Evolutionary conservation across 2,329 filamentous ascomycete genomes (phyloP).

Genomic region (Diaporthe capsici): DNA sequence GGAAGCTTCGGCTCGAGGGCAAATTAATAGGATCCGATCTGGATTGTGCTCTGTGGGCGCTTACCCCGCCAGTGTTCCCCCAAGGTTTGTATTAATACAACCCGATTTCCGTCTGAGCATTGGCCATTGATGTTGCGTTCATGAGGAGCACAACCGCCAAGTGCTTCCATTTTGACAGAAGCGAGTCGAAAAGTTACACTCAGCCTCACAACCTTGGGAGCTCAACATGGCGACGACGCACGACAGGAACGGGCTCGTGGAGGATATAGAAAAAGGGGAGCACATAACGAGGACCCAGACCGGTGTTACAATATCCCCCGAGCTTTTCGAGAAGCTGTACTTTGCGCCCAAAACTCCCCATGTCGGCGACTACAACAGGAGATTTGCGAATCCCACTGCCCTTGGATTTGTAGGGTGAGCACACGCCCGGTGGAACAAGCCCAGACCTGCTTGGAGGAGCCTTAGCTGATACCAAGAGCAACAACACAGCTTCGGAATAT

Average conservation of each 20-base stretch:
- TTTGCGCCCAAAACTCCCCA: constrained; percentile 55
- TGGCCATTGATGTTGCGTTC: not conserved
- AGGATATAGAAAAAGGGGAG: constrained; percentile 54
- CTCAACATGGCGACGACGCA: not conserved
- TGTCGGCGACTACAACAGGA: constrained; percentile 52
- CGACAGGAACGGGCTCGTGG: constrained; percentile 2
- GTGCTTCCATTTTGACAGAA: not conserved
- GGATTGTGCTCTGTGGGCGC: not conserved
- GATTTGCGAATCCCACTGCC: constrained; percentile 56
- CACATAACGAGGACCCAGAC: constrained; percentile 50
- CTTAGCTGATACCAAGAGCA: constrained; percentile 31
- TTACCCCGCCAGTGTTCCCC: not conserved
- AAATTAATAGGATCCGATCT: constrained; percentile 14
- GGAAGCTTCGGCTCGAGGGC: not conserved
- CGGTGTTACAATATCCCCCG: constrained; percentile 54
- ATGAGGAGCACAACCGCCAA: not conserved
- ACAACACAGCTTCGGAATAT: constrained; percentile 53
- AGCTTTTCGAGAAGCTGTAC: constrained; percentile 58
- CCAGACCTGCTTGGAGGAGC: not conserved
- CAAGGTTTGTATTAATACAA: constrained; percentile 12
- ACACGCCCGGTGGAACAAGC: not conserved
- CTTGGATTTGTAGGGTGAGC: constrained; percentile 55
- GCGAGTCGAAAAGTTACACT: not conserved
- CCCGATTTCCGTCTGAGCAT: not conserved
- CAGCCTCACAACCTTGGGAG: not conserved